Evolutionary conservation across 1,139 yeast genomes (phyloP), one percentile per base, ranked within the genome.

Genomic region (Kodamaea sp.): DNA sequence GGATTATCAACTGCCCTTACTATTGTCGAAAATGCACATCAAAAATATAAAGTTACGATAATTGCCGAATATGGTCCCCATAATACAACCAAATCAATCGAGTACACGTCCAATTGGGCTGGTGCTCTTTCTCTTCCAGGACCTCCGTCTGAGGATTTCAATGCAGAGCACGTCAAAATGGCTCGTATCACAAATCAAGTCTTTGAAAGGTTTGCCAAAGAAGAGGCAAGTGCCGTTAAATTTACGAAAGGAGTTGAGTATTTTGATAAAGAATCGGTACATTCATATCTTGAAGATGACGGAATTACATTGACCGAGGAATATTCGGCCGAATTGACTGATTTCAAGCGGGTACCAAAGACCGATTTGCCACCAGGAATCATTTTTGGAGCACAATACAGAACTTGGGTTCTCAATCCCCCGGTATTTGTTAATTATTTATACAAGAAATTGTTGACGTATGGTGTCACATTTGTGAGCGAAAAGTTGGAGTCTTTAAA

Each of bases 71-170:
- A 74, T 44, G 71, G 79, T 37, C 88, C 89, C 12, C 68, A 74
- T 10, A 32, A 39, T 6, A 34, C 42, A 38, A 45, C 42, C 29
- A 22, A 29, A 2, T 10, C 39, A 6, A 26, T 40, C 29, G 59
- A 63, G 27, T 83, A 79, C 50, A 81, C 90, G 2, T 80, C 88
- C 0, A 75, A 82, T 2, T 80, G 86, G 81, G 88, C 90, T 1
- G 92, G 92, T 6, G 92, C 90, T 2, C 90, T 84, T 59, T 83
- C 73, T 60, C 65, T 90, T 43, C 89, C 92, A 4, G 20, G 20
- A 15, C 20, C 20, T 15, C 76, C 72, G 43, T 89, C 90, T 3
- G 63, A 72, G 24, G 63, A 57, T 24, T 60, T 60, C 33, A 64
- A 55, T 0, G 55, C 58, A 22, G 85, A 81, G 28, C 53, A 54